Evolutionary conservation across 352 stramenopile genomes (phyloP).

Genomic region (Pythium chondricola): DNA sequence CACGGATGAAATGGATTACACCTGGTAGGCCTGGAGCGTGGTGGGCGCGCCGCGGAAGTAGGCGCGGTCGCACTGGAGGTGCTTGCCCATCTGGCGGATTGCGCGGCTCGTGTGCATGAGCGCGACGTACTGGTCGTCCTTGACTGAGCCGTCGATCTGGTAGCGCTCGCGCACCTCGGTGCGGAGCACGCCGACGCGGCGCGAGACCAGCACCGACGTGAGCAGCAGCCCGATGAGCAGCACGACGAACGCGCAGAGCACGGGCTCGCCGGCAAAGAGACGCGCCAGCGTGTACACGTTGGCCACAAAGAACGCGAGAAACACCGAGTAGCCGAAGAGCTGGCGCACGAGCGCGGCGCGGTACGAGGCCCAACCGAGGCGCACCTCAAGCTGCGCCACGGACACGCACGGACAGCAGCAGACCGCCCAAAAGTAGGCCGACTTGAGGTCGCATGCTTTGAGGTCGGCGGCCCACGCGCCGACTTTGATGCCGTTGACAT

Average conservation of each 20-base stretch:
- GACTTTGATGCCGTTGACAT: constrained; percentile 19
- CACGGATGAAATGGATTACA: too few relatives aligned
- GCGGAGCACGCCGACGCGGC: constrained; percentile 14
- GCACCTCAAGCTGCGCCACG: constrained; percentile 16
- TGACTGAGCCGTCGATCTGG: constrained; percentile 13
- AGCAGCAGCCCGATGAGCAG: constrained; percentile 8
- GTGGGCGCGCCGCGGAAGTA: constrained; percentile 11
- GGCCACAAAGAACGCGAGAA: constrained; percentile 9
- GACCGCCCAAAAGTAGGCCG: constrained; percentile 15
- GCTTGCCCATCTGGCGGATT: constrained; percentile 18
- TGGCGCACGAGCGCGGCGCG: constrained; percentile 7
- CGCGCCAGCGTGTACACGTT: constrained; percentile 1
- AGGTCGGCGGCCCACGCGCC: constrained; percentile 10
- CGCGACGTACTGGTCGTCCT: constrained; percentile 16
- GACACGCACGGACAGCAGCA: constrained; percentile 19
- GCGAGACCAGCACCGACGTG: constrained; percentile 1
- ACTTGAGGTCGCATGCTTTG: constrained; percentile 4
- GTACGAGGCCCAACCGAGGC: constrained; percentile 11
- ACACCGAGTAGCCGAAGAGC: constrained; percentile 4
- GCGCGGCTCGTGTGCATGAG: constrained; percentile 15
- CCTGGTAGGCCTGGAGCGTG: constrained; percentile 20
- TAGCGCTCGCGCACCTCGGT: constrained; percentile 16
- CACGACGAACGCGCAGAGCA: constrained; percentile 3
- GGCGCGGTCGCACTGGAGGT: constrained; percentile 21
- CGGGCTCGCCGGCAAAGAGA: constrained; percentile 3